A percentile compares a stretch with the other conserved stretches of the same genome.
Evolutionary conservation across 495 filamentous ascomycete species (phyloP).

Genomic region (Clavariopsis aquatica): DNA sequence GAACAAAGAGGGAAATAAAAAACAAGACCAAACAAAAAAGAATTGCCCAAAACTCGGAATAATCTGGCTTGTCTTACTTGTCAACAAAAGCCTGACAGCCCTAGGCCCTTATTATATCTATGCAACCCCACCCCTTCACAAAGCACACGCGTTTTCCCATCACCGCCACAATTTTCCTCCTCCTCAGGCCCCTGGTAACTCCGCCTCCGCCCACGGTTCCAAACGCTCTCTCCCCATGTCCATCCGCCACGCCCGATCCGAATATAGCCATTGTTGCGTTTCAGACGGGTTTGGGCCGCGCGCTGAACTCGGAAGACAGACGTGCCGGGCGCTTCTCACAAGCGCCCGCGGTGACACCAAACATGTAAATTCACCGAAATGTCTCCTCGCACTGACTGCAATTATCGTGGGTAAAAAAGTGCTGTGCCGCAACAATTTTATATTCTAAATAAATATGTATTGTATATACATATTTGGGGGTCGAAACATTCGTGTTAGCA

Average conservation of each 20-base stretch:
- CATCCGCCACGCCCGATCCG: not conserved
- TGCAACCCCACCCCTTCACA: not conserved
- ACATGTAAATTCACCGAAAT: too few species aligned
- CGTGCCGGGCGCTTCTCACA: not conserved
- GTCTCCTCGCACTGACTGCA: too few species aligned
- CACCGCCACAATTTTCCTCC: slow-evolving; percentile 1
- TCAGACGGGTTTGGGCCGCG: slow-evolving; percentile 2
- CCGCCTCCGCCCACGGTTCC: not conserved
- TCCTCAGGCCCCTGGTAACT: not conserved
- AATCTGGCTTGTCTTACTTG: not conserved
- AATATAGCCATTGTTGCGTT: slow-evolving; percentile 1
- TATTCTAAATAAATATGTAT: too few species aligned
- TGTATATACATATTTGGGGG: too few species aligned
- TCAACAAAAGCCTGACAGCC: not conserved
- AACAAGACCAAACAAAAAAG: not conserved
- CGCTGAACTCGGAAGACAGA: not conserved
- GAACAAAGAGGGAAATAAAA: too few species aligned
- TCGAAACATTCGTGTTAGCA: too few species aligned
- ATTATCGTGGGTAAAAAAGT: too few species aligned
- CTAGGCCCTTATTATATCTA: slow-evolving; percentile 1
- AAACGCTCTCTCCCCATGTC: not conserved
- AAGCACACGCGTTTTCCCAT: slow-evolving; percentile 2
- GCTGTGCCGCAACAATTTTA: too few species aligned
- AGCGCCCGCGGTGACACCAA: not conserved
- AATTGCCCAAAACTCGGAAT: not conserved